A percentile compares a stretch with the other conserved stretches of the same genome.
phyloP scores from a whole-genome alignment of 441 rosid species.

The Breynia disticha region DNA sequence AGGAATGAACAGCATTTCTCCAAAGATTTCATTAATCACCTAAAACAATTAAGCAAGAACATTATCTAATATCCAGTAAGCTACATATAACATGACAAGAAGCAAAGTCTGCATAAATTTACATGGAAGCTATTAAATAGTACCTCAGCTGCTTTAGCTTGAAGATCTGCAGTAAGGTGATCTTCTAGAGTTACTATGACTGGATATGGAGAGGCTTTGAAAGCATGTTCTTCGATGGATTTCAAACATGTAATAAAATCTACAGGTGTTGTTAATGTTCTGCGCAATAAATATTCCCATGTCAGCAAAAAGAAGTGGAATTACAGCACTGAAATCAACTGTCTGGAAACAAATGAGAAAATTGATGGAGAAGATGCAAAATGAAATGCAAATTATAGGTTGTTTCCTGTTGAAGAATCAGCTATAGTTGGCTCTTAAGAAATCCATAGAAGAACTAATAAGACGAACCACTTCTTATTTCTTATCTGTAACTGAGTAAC shows the following conservation, averaged over 20 bases:
- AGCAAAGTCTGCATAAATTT: not conserved
- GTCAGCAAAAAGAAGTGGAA: not conserved
- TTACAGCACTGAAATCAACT: not conserved
- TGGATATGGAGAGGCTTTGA: conserved; percentile 63
- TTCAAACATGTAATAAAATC: conserved; percentile 54
- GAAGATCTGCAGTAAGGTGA: conserved; percentile 77
- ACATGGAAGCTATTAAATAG: conserved; percentile 12
- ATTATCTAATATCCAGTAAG: too few species aligned
- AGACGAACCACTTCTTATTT: too few species aligned
- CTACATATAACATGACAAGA: not conserved
- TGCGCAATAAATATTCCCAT: conserved; percentile 12
- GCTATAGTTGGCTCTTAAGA: too few species aligned
- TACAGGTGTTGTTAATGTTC: conserved; percentile 89
- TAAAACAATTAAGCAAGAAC: too few species aligned
- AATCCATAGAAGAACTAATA: too few species aligned
- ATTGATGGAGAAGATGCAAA: too few species aligned
- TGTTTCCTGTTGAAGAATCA: too few species aligned
- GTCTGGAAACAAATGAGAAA: not conserved
- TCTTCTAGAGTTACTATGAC: conserved; percentile 90
- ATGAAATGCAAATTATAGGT: too few species aligned
- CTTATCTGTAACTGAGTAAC: too few species aligned
- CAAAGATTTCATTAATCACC: conserved; percentile 66
- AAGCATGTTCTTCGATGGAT: conserved; percentile 68
- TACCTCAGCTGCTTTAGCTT: conserved; percentile 79
- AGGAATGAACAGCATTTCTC: conserved; percentile 58